Conservation (phyloP, 2,329 filamentous ascomycete species). For the Colletotrichum incanum region DNA sequence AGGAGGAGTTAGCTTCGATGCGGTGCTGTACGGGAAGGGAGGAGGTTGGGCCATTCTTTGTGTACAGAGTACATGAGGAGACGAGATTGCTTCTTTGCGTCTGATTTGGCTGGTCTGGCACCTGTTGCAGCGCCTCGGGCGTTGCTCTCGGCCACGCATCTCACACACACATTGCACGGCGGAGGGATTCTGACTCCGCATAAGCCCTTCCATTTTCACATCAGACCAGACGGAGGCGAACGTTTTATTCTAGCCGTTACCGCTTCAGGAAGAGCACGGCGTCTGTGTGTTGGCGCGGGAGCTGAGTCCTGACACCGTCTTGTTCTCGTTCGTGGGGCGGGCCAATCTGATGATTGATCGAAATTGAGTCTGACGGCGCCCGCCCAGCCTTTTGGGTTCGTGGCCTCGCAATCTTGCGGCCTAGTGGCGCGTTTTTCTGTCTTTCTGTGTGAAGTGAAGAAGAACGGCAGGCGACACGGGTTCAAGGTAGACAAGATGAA, state of each 20-base stretch:
- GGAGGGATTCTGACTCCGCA: neutral
- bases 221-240: conserved; percentile 22
- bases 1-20: conserved; percentile 19
- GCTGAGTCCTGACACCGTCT: conserved; percentile 1
- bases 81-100: conserved; percentile 14
- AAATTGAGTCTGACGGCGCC: conserved; percentile 15
- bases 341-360: neutral
- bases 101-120: conserved; percentile 4
- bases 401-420: conserved; percentile 3
- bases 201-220: neutral
- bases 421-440: neutral
- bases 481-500: too few relatives aligned
- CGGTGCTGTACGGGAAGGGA: conserved; percentile 15
- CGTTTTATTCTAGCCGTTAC: conserved; percentile 6
- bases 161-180: neutral
- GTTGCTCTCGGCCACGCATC: conserved; percentile 9
- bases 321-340: conserved; percentile 10
- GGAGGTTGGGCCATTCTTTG: conserved; percentile 1
- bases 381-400: conserved; percentile 10
- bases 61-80: conserved; percentile 1
- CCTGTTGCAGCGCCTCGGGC: conserved; percentile 10
- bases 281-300: conserved; percentile 19
- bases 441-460: neutral
- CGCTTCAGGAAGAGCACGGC: neutral
- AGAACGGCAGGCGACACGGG: neutral